Base-by-base conservation (phyloP, 2,329 filamentous ascomycete genomes). In the Exophiala spinifera region DNA sequence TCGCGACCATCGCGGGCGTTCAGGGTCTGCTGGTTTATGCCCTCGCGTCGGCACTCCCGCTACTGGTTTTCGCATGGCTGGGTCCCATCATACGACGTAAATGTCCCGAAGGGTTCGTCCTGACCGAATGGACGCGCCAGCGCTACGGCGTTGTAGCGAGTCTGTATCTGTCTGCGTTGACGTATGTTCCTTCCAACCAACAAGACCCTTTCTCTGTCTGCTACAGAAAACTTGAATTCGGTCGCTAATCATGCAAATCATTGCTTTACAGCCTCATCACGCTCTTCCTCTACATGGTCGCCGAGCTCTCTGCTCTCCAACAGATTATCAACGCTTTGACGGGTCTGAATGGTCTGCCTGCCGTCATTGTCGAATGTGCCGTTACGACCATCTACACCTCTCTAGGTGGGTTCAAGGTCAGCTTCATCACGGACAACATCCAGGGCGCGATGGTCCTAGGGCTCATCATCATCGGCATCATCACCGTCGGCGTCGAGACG, bases 351-450 rank as follows among this genome's bases (percentile, higher is more conserved):
- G 84, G 85, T 0, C 76, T 94, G 10, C 87, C 88, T 0, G 82
- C 86, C 15, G 80, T 94, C 57, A 89, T 94, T 61, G 86, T 92
- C 1, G 79, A 94, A 67, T 89, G 87, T 61, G 76, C 81, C 34
- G 78, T 94, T 37, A 94, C 89, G 1, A 91, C 88, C 1, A 84
- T 91, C 55, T 94, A 94, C 68, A 94, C 89, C 0, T 90, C 88
- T 3, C 74, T 92, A 8, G 89, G 89, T 51, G 89, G 89, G 3
- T 94, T 94, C 78, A 83, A 82, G 57, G 88, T 94, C 56, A 92
- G 88, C 1, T 92, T 94, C 71, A 73, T 91, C 50, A 94, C 89
- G 7, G 89, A 94, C 71, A 88, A 88, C 66, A 79, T 92, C 56
- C 89, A 94, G 69, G 89, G 88, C 50, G 79, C 74, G 49, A 89